Base-by-base conservation (phyloP, 441 rosid genomes). In the Omphalea diandra region DNA sequence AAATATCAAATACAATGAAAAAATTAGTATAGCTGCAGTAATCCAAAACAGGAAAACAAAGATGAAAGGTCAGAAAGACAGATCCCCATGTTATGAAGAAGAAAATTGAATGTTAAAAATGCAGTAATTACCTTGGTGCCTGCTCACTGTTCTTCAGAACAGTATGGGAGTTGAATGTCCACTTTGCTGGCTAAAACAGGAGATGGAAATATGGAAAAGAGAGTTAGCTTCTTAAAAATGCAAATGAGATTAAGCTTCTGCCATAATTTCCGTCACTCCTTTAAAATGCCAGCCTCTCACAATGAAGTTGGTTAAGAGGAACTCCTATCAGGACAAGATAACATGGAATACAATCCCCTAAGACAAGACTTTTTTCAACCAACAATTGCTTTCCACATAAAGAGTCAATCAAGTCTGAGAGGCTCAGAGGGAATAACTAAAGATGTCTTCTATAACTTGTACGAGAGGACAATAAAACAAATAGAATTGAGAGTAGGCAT, bases 81-180 rank as follows among this genome's bases (percentile, higher is more conserved):
- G 3, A n/a, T n/a, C 2, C 32, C 17, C 54, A 20, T n/a, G 24
- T 63, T 4, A 22, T 43, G 12, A 44, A 43, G 22, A 44, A 29
- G 27, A 50, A 54, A 24, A 56, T 22, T 8, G 63, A 58, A 35
- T 10, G 27, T 26, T 7, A 17, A 43, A 31, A 55, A 17, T 32
- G 26, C 15, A 46, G 32, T 38, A 55, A 33, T 9, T 88, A 94
- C 99, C 97, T 94, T 62, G 93, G 89, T 55, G 94, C 99, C 79
- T 81, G 93, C 72, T 94, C 97, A 56, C 83, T 82, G 79, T 75
- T 88, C 89, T 92, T 90, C 83, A 94, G 76, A 70, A 90, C 72
- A 1, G 96, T 85, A 78, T 85, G 84, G 5, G 96, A 90, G 80
- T 82, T 90, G 83, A 94, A 92, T 36, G 90, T 79, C 99, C 98